Conservation (phyloP, 495 filamentous ascomycete genomes). For the Penicillium riverlandense region DNA sequence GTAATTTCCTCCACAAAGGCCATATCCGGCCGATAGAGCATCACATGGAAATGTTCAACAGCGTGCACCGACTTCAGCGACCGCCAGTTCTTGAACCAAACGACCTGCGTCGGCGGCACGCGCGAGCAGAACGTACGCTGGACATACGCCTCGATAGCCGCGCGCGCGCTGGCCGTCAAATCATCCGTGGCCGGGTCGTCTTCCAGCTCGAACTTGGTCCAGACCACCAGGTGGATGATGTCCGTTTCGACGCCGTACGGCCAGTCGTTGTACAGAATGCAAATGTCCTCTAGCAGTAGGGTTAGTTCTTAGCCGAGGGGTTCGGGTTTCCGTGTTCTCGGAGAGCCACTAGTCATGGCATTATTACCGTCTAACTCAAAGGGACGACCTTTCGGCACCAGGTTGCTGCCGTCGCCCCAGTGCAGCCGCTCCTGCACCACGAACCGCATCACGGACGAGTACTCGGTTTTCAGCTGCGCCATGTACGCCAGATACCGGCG, state of each 20-base stretch:
- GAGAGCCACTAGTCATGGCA: not conserved
- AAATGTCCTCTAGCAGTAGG: slow-evolving; percentile 51
- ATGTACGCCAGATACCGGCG: slow-evolving; percentile 64
- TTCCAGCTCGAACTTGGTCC: slow-evolving; percentile 82
- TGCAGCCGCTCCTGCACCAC: slow-evolving; percentile 56
- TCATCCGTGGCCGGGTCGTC: slow-evolving; percentile 58
- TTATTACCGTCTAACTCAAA: slow-evolving; percentile 44
- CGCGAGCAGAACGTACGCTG: slow-evolving; percentile 49
- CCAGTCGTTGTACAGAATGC: slow-evolving; percentile 83
- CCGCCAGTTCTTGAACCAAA: slow-evolving; percentile 90
- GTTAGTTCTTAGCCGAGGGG: not conserved
- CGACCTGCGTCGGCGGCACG: slow-evolving; percentile 50
- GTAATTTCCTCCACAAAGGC: slow-evolving; percentile 67
- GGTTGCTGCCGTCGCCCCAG: slow-evolving; percentile 47
- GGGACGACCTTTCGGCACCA: slow-evolving; percentile 36
- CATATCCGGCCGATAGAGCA: slow-evolving; percentile 68
- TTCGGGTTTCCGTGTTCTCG: too few species aligned
- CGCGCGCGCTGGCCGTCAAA: slow-evolving; percentile 53
- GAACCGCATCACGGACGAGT: slow-evolving; percentile 70
- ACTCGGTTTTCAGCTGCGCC: slow-evolving; percentile 49
- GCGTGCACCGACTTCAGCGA: slow-evolving; percentile 71
- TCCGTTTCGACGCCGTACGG: slow-evolving; percentile 71
- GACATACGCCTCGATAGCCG: slow-evolving; percentile 63
- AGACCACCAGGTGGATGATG: slow-evolving; percentile 79
- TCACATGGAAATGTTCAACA: slow-evolving; percentile 95